phyloP scores from a whole-genome alignment of 257 asterid genomes.

The Nicotiana sylvestris region DNA sequence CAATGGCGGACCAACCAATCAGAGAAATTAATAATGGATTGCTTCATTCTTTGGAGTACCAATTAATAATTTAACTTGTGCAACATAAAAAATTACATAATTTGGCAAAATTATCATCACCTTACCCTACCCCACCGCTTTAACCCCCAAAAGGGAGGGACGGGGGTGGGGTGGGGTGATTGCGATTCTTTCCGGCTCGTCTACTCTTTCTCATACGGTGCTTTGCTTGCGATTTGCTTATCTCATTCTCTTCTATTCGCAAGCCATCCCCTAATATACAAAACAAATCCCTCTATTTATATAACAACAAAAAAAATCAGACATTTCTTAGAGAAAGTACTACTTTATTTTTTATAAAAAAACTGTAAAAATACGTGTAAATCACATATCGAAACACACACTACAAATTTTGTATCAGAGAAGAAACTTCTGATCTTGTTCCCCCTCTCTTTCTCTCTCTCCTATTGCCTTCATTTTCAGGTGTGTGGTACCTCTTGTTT shows the following conservation, averaged over 20 bases:
- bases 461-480: neutral
- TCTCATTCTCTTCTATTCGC: slow-evolving; percentile 13
- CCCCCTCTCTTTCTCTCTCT: slow-evolving; percentile 10
- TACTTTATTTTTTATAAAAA: neutral
- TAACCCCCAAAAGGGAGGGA: neutral
- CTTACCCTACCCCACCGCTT: neutral
- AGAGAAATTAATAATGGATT: neutral
- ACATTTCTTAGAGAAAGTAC: neutral
- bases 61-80: neutral
- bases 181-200: slow-evolving; percentile 60
- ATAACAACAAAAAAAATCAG: neutral
- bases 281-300: neutral
- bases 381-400: slow-evolving; percentile 12
- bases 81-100: neutral
- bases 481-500: neutral
- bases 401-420: slow-evolving; percentile 15
- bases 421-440: slow-evolving; percentile 37
- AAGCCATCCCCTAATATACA: neutral
- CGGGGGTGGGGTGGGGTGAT: neutral
- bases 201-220: slow-evolving; percentile 43
- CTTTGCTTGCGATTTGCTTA: slow-evolving; percentile 37
- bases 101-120: neutral
- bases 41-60: neutral
- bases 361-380: neutral
- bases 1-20: neutral